Conservation (phyloP, 2,329 filamentous ascomycete species). For the Aspergillus viridinutans region DNA sequence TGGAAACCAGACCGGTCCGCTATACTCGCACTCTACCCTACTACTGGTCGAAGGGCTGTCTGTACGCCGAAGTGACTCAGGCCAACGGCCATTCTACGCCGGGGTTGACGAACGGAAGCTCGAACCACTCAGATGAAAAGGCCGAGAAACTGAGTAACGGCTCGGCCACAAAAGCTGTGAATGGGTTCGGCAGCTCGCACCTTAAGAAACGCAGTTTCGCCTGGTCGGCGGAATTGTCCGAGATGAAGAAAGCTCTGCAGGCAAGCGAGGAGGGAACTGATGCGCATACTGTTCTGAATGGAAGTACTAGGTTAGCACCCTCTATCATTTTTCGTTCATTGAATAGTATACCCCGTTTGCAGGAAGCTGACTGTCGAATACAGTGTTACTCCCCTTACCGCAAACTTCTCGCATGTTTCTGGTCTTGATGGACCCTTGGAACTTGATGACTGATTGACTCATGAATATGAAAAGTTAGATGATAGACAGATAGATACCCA, state of each 20-base stretch:
- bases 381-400: constrained; percentile 80
- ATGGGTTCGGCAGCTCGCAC: constrained; percentile 21
- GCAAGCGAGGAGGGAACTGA: constrained; percentile 74
- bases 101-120: constrained; percentile 49
- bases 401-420: constrained; percentile 80
- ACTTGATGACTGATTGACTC: constrained; percentile 44
- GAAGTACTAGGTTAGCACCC: constrained; percentile 65
- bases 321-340: not conserved
- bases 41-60: constrained; percentile 71
- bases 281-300: constrained; percentile 82
- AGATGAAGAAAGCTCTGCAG: constrained; percentile 79
- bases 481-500: constrained; percentile 21
- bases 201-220: constrained; percentile 79
- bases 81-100: constrained; percentile 53
- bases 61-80: constrained; percentile 66
- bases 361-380: constrained; percentile 5
- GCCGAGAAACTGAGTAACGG: not conserved
- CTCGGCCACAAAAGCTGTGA: constrained; percentile 9
- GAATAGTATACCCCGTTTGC: not conserved
- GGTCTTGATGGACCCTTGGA: constrained; percentile 64
- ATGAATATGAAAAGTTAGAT: not conserved
- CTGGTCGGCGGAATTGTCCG: constrained; percentile 78
- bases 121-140: not conserved
- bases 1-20: constrained; percentile 64
- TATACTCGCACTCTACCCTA: constrained; percentile 83